Conservation (phyloP, 768 basidiomycete genomes). For the Crassisporium funariophilum region DNA sequence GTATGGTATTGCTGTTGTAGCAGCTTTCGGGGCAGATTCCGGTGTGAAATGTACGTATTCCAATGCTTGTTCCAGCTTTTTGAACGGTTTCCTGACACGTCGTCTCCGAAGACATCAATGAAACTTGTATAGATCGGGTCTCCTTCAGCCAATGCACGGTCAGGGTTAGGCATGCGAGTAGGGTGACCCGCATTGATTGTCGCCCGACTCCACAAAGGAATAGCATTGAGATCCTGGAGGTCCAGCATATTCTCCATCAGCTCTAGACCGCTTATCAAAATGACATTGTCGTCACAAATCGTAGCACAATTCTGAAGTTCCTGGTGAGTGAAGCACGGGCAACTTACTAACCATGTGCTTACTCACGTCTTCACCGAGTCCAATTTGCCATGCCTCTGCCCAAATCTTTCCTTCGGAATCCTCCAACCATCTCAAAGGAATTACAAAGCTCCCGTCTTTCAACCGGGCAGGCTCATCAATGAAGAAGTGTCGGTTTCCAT, state of each 20-base stretch:
- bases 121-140: slow-evolving; percentile 8
- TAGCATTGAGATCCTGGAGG: not conserved
- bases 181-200: not conserved
- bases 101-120: slow-evolving; percentile 6
- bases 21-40: slow-evolving; percentile 26
- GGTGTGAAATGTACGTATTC: slow-evolving; percentile 30
- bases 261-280: too few relatives aligned
- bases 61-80: slow-evolving; percentile 36
- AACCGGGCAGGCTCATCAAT: slow-evolving; percentile 22
- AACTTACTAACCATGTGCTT: not conserved
- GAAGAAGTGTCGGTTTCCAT: slow-evolving; percentile 20
- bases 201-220: not conserved
- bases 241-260: not conserved
- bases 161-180: slow-evolving; percentile 14
- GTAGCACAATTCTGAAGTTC: not conserved
- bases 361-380: not conserved
- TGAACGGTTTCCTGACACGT: slow-evolving; percentile 14
- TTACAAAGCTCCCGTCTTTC: slow-evolving; percentile 11
- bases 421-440: slow-evolving; percentile 14
- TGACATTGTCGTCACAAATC: not conserved
- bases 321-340: not conserved
- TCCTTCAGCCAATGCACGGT: slow-evolving; percentile 9
- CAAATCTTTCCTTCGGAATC: not conserved
- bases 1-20: slow-evolving; percentile 34
- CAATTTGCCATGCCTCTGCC: not conserved